These are phyloP conservation scores for Phalaenopsis hybrid DNA, from an alignment of 116 monocot genomes.

Conservation along the genomic window DNA sequence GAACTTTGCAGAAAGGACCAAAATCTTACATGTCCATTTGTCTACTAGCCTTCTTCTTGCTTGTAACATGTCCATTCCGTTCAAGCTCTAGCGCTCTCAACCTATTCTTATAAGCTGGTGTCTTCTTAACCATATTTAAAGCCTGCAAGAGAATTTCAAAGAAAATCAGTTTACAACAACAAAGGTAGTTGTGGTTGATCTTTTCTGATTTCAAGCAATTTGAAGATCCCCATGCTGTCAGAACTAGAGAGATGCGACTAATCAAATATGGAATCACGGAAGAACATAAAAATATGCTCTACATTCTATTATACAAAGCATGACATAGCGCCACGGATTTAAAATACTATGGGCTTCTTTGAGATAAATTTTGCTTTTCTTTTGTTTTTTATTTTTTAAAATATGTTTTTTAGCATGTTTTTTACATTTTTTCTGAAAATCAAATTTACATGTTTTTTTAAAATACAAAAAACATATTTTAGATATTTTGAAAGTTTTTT, in stretches of 20 bases:
- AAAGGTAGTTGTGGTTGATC: not conserved
- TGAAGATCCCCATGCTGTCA: not conserved
- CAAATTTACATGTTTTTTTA: too few relatives aligned
- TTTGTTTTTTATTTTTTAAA: too few relatives aligned
- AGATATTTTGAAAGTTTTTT: too few relatives aligned
- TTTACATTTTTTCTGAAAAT: too few relatives aligned
- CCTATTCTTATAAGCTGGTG: slow-evolving; percentile 91
- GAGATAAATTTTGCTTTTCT: too few relatives aligned
- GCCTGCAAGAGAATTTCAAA: slow-evolving; percentile 40
- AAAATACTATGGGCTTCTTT: too few relatives aligned
- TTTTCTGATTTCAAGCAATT: not conserved
- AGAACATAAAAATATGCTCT: not conserved
- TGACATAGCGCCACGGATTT: not conserved
- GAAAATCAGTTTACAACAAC: not conserved
- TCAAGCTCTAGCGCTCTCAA: slow-evolving; percentile 83
- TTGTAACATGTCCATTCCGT: slow-evolving; percentile 58
- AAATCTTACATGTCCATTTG: slow-evolving; percentile 71
- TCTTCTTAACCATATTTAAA: slow-evolving; percentile 82
- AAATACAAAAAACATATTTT: too few relatives aligned
- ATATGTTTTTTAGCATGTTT: too few relatives aligned
- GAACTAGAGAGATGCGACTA: not conserved
- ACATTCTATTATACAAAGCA: not conserved
- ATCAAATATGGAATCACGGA: not conserved
- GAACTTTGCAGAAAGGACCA: not conserved
- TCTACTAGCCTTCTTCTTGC: slow-evolving; percentile 78